phyloP scores from a whole-genome alignment of 306 rosid species.

The Datisca glomerata region DNA sequence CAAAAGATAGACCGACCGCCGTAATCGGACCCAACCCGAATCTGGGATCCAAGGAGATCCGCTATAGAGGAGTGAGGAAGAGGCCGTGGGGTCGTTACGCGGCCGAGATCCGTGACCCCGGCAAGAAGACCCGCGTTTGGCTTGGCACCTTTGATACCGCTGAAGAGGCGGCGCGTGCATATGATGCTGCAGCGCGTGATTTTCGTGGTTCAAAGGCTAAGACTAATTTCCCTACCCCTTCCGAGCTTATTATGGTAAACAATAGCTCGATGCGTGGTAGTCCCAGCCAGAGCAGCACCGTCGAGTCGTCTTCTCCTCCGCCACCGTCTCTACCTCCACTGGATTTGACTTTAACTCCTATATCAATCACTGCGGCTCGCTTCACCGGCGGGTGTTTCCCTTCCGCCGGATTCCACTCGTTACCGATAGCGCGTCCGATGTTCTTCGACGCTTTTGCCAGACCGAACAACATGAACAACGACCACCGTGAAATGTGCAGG shows the following conservation, averaged over 20 bases:
- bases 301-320: slow-evolving; percentile 32
- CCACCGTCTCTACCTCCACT: slow-evolving; percentile 22
- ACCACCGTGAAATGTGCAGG: slow-evolving; percentile 28
- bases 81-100: slow-evolving; percentile 95
- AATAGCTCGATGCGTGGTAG: slow-evolving; percentile 20
- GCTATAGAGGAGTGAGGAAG: slow-evolving; percentile 67
- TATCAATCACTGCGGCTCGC: background rate
- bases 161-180: slow-evolving; percentile 78
- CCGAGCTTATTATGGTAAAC: slow-evolving; percentile 13
- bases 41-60: slow-evolving; percentile 39
- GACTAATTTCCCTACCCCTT: slow-evolving; percentile 45
- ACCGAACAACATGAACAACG: slow-evolving; percentile 8
- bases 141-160: slow-evolving; percentile 82
- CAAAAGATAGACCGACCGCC: slow-evolving; percentile 20
- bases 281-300: slow-evolving; percentile 61
- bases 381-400: slow-evolving; percentile 11
- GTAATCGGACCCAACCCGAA: slow-evolving; percentile 6
- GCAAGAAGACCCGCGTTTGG: slow-evolving; percentile 81
- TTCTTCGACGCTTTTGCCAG: slow-evolving; percentile 46
- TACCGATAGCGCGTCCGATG: slow-evolving; percentile 26
- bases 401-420: slow-evolving; percentile 9
- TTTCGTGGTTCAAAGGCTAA: slow-evolving; percentile 71
- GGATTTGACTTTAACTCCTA: slow-evolving; percentile 22
- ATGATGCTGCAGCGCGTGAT: slow-evolving; percentile 65
- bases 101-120: slow-evolving; percentile 90